Percentiles rank a stretch among this genome's conserved stretches.
These are phyloP conservation scores for Populus hybrid DNA, from an alignment of 441 rosid species.

Conservation along the genomic window DNA sequence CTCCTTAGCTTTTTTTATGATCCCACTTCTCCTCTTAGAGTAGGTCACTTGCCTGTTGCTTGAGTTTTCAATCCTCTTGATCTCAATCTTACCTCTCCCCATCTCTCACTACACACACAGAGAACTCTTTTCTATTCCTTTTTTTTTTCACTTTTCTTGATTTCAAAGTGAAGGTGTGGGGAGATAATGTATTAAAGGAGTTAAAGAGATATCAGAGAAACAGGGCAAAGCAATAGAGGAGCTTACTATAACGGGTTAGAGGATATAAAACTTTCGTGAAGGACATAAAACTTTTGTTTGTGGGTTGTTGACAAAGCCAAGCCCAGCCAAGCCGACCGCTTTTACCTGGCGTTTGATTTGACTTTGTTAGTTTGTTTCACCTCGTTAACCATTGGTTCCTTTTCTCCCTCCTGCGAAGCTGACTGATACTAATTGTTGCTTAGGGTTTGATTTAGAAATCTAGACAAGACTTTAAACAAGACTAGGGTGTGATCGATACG, in stretches of 20 bases:
- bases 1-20: conserved; percentile 92
- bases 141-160: conserved; percentile 18
- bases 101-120: conserved; percentile 22
- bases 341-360: conserved; percentile 22
- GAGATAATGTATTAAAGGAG: conserved; percentile 7
- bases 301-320: conserved; percentile 41
- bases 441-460: not conserved
- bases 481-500: conserved; percentile 16
- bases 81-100: conserved; percentile 98
- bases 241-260: conserved; percentile 54
- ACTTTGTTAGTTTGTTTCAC: conserved; percentile 29
- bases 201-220: conserved; percentile 16
- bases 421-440: conserved; percentile 1
- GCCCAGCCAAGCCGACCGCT: conserved; percentile 25
- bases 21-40: conserved; percentile 81
- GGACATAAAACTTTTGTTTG: conserved; percentile 54
- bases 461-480: conserved; percentile 14
- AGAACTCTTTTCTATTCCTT: conserved; percentile 5
- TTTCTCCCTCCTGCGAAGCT: conserved; percentile 1
- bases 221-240: conserved; percentile 5
- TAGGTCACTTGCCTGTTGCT: conserved; percentile 88
- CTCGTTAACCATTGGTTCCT: conserved; percentile 38
- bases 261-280: conserved; percentile 46
- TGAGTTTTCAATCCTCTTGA: conserved; percentile 90
- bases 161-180: conserved; percentile 19